Conservation (phyloP, 345 rosid genomes). For the Laguncularia racemosa region DNA sequence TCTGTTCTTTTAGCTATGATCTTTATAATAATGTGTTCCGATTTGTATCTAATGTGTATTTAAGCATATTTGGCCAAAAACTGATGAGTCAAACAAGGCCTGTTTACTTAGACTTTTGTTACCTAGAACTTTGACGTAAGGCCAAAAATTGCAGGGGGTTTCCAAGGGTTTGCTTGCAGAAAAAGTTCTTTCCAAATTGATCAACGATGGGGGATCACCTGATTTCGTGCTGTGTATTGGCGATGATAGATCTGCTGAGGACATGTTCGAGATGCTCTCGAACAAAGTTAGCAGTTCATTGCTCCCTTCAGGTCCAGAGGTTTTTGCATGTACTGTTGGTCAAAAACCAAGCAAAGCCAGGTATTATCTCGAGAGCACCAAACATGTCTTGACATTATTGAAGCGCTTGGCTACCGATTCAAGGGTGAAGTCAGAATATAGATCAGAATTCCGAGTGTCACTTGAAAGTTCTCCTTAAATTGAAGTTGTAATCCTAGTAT, state of each 20-base stretch:
- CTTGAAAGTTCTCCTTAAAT: not conserved
- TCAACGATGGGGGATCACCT: conserved; percentile 26
- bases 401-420: conserved; percentile 28
- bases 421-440: conserved; percentile 13
- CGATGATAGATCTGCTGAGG: conserved; percentile 62
- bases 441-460: conserved; percentile 1
- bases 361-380: conserved; percentile 45
- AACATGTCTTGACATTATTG: conserved; percentile 34
- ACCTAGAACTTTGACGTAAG: too few species aligned
- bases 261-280: conserved; percentile 51
- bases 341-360: conserved; percentile 59
- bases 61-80: too few species aligned
- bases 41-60: not conserved
- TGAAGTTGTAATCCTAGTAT: too few species aligned
- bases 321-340: conserved; percentile 56
- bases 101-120: too few species aligned
- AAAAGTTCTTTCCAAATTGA: conserved; percentile 34
- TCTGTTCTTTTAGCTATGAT: not conserved
- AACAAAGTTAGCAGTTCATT: conserved; percentile 17
- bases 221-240: conserved; percentile 57
- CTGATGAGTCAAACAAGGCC: too few species aligned
- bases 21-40: too few species aligned
- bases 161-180: conserved; percentile 44
- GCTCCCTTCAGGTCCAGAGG: conserved; percentile 26
- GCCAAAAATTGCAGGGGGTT: conserved; percentile 32